Percentiles rank a stretch among this genome's conserved stretches.
These are phyloP conservation scores for Phytopythium ostracodes DNA, from an alignment of 352 stramenopile species.

Conservation along the genomic window DNA sequence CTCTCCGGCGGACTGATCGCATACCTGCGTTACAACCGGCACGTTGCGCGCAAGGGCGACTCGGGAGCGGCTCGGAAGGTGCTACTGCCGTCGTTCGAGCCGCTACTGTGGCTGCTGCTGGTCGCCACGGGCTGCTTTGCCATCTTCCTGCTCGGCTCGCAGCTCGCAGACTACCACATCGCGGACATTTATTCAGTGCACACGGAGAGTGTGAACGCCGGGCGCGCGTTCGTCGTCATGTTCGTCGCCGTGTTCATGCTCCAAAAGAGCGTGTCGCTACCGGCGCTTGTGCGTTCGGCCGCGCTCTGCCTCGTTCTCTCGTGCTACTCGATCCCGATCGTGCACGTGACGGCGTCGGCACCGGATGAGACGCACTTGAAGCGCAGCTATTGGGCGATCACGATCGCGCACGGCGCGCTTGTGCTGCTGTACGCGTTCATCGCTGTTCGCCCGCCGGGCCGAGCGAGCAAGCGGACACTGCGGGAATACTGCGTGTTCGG, in stretches of 20 bases:
- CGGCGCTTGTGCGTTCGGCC: constrained; percentile 30
- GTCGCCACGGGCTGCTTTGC: constrained; percentile 21
- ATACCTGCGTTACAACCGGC: constrained; percentile 44
- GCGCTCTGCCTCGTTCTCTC: constrained; percentile 26
- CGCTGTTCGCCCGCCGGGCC: constrained; percentile 24
- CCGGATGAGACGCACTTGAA: constrained; percentile 8
- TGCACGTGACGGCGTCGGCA: constrained; percentile 24
- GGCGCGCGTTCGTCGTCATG: constrained; percentile 40
- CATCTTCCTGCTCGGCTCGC: constrained; percentile 25
- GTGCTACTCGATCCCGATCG: constrained; percentile 36
- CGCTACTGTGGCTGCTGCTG: constrained; percentile 39
- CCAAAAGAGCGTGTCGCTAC: constrained; percentile 47
- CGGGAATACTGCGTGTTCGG: constrained; percentile 42
- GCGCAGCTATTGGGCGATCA: constrained; percentile 22
- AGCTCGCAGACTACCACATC: constrained; percentile 21
- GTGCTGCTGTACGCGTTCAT: constrained; percentile 40
- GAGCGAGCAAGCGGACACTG: constrained; percentile 37
- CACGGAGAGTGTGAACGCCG: constrained; percentile 31
- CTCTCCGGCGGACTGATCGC: constrained; percentile 28
- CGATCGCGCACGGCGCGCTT: constrained; percentile 20
- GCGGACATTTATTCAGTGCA: constrained; percentile 11
- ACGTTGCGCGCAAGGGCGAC: constrained; percentile 31
- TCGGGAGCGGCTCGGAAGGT: constrained; percentile 39
- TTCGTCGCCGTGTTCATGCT: constrained; percentile 50
- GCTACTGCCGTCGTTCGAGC: constrained; percentile 44